Evolutionary conservation across 2,329 filamentous ascomycete species (phyloP).

Genomic region (Emydomyces testavorans): DNA sequence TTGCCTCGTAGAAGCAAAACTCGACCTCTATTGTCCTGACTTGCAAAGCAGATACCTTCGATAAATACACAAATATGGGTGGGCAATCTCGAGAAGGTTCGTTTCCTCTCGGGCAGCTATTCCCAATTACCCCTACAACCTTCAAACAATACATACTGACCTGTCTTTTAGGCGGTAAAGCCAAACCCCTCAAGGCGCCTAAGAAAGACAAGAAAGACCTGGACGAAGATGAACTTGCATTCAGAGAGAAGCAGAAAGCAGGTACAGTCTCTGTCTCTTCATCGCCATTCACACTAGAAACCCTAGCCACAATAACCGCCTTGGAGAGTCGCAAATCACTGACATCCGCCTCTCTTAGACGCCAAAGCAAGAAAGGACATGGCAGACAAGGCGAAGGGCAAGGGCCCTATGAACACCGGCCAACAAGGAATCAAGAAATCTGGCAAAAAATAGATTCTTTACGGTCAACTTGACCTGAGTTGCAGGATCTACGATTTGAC

Average conservation of each 20-base stretch:
- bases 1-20: neutral
- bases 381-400: slow-evolving; percentile 69
- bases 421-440: slow-evolving; percentile 94
- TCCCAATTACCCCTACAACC: no score
- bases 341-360: slow-evolving; percentile 38
- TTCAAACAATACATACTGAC: no score
- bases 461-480: neutral
- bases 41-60: neutral
- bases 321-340: neutral
- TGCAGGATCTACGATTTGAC: slow-evolving; percentile 1
- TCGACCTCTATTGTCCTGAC: neutral
- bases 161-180: slow-evolving; percentile 56
- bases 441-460: slow-evolving; percentile 68
- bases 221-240: slow-evolving; percentile 78
- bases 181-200: slow-evolving; percentile 72
- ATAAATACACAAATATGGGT: slow-evolving; percentile 45
- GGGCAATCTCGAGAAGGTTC: slow-evolving; percentile 55
- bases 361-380: slow-evolving; percentile 78
- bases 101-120: slow-evolving; percentile 17
- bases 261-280: slow-evolving; percentile 44
- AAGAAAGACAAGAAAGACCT: slow-evolving; percentile 77
- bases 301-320: neutral
- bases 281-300: neutral
- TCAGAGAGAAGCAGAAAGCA: slow-evolving; percentile 69
- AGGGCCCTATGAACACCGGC: slow-evolving; percentile 77